phyloP scores from a whole-genome alignment of 768 basidiomycete genomes.

The Mycena polygramma region DNA sequence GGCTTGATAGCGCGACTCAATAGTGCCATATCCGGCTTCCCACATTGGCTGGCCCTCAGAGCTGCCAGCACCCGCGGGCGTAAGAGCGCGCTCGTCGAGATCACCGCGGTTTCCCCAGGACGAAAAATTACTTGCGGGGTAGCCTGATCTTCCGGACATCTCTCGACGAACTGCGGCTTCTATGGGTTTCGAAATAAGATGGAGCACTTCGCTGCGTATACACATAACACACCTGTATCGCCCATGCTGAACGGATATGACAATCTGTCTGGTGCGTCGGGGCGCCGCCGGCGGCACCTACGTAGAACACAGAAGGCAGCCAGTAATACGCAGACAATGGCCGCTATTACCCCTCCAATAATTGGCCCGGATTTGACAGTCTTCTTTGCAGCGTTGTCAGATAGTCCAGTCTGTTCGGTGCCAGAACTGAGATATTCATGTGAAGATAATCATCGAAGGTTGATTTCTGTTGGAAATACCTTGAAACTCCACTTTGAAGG shows the following conservation, averaged over 20 bases:
- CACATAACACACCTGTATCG: constrained; percentile 18
- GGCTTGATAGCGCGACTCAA: constrained; percentile 27
- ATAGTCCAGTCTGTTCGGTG: neutral
- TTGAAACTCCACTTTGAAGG: constrained; percentile 2
- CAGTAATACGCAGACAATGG: constrained; percentile 9
- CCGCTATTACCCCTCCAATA: constrained; percentile 30
- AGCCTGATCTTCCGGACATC: constrained; percentile 30
- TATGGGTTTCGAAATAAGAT: neutral
- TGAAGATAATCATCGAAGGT: constrained; percentile 2
- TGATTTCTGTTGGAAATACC: constrained; percentile 13
- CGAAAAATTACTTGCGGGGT: constrained; percentile 32
- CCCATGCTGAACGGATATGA: constrained; percentile 26
- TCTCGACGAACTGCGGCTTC: constrained; percentile 22
- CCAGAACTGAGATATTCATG: constrained; percentile 3
- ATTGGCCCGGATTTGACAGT: constrained; percentile 23
- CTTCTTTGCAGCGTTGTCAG: constrained; percentile 16
- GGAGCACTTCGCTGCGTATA: too few species aligned
- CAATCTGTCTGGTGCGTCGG: neutral
- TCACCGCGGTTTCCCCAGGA: constrained; percentile 38
- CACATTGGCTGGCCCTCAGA: constrained; percentile 12
- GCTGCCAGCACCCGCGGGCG: neutral
- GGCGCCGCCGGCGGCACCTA: constrained; percentile 27
- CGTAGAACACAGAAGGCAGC: constrained; percentile 27
- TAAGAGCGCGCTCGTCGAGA: constrained; percentile 25
- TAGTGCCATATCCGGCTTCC: constrained; percentile 23